Evolutionary conservation across 208 protist genomes (phyloP), one percentile per base, ranked within the genome.

Genomic region (Phytomonas francai): DNA sequence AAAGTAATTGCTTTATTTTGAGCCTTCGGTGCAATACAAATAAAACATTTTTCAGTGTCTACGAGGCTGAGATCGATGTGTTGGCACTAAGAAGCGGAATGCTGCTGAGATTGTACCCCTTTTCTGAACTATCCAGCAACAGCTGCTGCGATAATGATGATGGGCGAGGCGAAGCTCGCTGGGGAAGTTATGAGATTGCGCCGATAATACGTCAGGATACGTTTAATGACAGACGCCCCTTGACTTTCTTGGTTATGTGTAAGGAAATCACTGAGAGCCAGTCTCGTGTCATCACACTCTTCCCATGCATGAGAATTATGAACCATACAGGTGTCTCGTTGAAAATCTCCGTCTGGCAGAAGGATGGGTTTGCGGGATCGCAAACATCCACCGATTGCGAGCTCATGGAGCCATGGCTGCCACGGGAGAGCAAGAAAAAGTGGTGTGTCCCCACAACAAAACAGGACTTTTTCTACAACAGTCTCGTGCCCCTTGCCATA

Each of bases 281-380:
- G 30, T 84, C 84, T 58, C 76, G 63, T 28, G 73, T 78, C 59
- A 77, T 93, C 51, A 68, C 78, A 19, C 77, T 93, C 28, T 80
- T 86, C 39, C 88, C 88, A 27, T 81, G 85, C 22, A 65, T 91
- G 12, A 84, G 78, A 11, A 66, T 93, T 8, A 54, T 91, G 27
- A 93, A 93, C 72, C 84, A 90, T 71, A 77, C 87, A 11, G 88
- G 88, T 22, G 73, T 91, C n/a, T 76, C 84, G 7, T 67, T 87
- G 51, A 71, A 73, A 30, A 62, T 91, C 16, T 70, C 78, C 8
- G 56, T 88, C 11, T 91, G 80, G 71, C 88, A 93, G 73, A 54
- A 70, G 34, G 83, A 91, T 67, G 64, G 45, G 14, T 67, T 65
- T n/a, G 81, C 73, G 12, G 81, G 82, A 1, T 76, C 80, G 27